Conservation (phyloP, 192 early-diverging fungal species). For the Kickxella alabastrina region DNA sequence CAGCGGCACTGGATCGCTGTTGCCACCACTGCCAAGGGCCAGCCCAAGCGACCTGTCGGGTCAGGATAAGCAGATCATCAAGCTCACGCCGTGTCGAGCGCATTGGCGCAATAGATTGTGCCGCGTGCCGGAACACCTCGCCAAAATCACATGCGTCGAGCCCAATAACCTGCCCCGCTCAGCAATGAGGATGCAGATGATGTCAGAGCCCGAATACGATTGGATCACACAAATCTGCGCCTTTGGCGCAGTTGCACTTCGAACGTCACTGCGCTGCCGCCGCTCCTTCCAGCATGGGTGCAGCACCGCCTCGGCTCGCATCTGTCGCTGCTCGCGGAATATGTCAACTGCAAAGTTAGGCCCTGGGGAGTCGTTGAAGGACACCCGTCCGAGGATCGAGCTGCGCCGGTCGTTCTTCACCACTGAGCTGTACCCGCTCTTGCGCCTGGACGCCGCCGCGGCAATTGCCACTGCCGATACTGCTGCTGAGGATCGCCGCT, state of each 20-base stretch:
- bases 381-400: slow-evolving; percentile 41
- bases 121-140: slow-evolving; percentile 31
- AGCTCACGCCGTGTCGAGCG: slow-evolving; percentile 8
- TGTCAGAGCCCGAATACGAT: slow-evolving; percentile 14
- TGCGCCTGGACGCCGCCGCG: slow-evolving; percentile 21
- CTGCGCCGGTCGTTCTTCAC: slow-evolving; percentile 37
- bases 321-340: slow-evolving; percentile 44
- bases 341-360: slow-evolving; percentile 34
- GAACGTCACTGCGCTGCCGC: slow-evolving; percentile 7
- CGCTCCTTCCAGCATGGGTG: slow-evolving; percentile 35
- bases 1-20: slow-evolving; percentile 11
- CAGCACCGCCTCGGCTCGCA: slow-evolving; percentile 35
- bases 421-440: slow-evolving; percentile 28
- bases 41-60: slow-evolving; percentile 14
- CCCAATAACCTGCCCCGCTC: slow-evolving; percentile 13
- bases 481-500: slow-evolving; percentile 38
- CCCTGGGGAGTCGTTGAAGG: slow-evolving; percentile 47
- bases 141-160: slow-evolving; percentile 15
- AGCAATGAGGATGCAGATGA: slow-evolving; percentile 29
- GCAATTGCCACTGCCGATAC: slow-evolving; percentile 24
- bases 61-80: slow-evolving; percentile 35
- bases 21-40: slow-evolving; percentile 10
- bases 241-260: neutral
- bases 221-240: slow-evolving; percentile 33
- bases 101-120: slow-evolving; percentile 21